A percentile compares a stretch with the other conserved stretches of the same genome.
phyloP scores from a whole-genome alignment of 2,329 filamentous ascomycete species.

The Monosporascus cannonballus region DNA sequence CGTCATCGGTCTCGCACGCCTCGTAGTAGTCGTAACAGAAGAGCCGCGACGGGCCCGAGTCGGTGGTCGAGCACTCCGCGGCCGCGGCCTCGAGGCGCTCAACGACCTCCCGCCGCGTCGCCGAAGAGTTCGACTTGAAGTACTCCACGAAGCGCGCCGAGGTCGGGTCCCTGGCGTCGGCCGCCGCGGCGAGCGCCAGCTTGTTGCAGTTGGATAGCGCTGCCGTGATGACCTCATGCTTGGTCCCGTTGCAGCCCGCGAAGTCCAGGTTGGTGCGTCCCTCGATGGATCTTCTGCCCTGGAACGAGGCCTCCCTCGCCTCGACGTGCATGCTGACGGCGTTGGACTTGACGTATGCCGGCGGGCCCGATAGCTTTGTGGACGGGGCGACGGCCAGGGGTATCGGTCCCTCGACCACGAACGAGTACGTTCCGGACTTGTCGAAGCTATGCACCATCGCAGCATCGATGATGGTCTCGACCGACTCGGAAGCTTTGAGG shows the following conservation, averaged over 20 bases:
- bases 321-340: conserved; percentile 9
- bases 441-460: conserved; percentile 12
- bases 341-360: conserved; percentile 12
- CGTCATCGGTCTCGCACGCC: conserved; percentile 11
- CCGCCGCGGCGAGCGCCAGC: conserved; percentile 12
- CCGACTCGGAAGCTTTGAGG: conserved; percentile 9
- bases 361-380: conserved; percentile 5
- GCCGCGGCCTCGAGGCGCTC: conserved; percentile 12
- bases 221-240: conserved; percentile 8
- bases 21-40: conserved; percentile 15
- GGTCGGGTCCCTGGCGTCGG: conserved; percentile 10
- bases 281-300: conserved; percentile 1
- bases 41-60: conserved; percentile 8
- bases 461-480: conserved; percentile 9
- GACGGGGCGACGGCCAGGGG: conserved; percentile 10
- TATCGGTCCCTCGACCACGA: conserved; percentile 9
- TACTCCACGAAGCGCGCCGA: conserved; percentile 17
- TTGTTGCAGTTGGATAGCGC: conserved; percentile 12
- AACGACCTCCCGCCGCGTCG: conserved; percentile 9
- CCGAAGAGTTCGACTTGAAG: conserved; percentile 14
- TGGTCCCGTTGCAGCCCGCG: conserved; percentile 8
- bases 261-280: conserved; percentile 9
- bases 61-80: conserved; percentile 12
- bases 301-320: neutral
- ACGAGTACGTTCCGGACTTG: conserved; percentile 11